Conservation (phyloP, 139 green algal species). For the Asterochloris sp. region DNA sequence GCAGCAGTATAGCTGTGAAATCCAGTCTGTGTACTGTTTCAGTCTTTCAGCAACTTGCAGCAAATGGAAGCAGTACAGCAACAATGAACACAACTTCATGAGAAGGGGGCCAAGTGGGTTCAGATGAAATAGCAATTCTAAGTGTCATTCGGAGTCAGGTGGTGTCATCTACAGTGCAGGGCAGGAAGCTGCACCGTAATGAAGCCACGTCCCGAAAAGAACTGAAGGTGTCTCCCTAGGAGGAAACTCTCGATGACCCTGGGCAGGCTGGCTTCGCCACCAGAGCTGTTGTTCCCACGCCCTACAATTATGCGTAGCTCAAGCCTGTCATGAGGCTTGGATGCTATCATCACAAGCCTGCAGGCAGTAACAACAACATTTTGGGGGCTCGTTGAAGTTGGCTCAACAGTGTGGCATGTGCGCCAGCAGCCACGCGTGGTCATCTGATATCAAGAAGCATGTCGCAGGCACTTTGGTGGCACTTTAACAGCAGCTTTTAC, state of each 20-base stretch:
- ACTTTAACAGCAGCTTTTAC: too few relatives aligned
- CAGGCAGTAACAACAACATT: neutral
- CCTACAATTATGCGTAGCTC: slow-evolving; percentile 31
- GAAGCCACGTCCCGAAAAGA: neutral
- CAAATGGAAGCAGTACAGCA: too few relatives aligned
- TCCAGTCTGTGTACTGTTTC: too few relatives aligned
- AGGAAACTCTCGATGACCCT: slow-evolving; percentile 23
- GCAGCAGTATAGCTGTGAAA: neutral
- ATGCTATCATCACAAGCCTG: neutral
- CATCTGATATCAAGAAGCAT: neutral
- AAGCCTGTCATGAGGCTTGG: slow-evolving; percentile 4
- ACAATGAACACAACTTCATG: too few relatives aligned
- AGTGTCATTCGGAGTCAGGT: too few relatives aligned
- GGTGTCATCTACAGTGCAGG: neutral
- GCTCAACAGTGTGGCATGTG: neutral
- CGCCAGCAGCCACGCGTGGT: neutral
- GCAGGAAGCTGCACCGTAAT: slow-evolving; percentile 9
- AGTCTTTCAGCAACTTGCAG: too few relatives aligned
- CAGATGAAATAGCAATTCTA: too few relatives aligned
- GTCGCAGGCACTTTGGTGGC: too few relatives aligned
- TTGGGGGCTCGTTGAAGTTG: neutral
- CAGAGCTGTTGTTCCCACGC: slow-evolving; percentile 29
- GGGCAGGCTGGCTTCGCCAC: slow-evolving; percentile 30
- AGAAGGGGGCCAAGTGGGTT: too few relatives aligned
- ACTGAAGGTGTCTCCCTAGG: neutral